These are phyloP conservation scores for Scedosporium minutisporum DNA, from an alignment of 2,329 filamentous ascomycete genomes.

Conservation along the genomic window DNA sequence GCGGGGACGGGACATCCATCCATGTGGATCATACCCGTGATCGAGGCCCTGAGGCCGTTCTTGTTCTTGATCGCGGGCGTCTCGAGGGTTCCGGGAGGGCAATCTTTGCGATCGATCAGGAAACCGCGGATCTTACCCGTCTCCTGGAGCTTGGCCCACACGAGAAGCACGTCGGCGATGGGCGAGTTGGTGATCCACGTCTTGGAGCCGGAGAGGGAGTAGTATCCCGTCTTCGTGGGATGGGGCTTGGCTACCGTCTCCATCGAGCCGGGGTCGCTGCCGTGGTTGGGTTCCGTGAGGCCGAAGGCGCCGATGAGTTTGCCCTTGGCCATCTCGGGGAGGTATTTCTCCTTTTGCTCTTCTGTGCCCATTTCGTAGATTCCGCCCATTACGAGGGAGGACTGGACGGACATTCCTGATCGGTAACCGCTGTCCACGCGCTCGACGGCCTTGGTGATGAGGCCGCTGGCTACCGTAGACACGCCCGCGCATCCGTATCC, in stretches of 20 bases:
- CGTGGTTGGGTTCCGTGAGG: slow-evolving; percentile 86
- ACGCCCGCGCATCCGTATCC: slow-evolving; percentile 85
- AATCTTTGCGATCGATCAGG: slow-evolving; percentile 74
- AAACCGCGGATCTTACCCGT: slow-evolving; percentile 94
- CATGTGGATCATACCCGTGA: slow-evolving; percentile 97
- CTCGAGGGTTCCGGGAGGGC: slow-evolving; percentile 79
- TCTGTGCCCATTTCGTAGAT: slow-evolving; percentile 81
- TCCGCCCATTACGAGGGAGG: slow-evolving; percentile 85
- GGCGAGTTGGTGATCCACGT: slow-evolving; percentile 96
- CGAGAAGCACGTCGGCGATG: slow-evolving; percentile 72
- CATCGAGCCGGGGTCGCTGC: slow-evolving; percentile 81
- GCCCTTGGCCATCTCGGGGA: slow-evolving; percentile 74
- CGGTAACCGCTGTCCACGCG: slow-evolving; percentile 86
- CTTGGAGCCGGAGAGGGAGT: slow-evolving; percentile 70
- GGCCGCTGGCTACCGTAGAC: slow-evolving; percentile 76
- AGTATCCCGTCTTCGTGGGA: slow-evolving; percentile 74
- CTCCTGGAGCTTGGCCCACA: slow-evolving; percentile 74
- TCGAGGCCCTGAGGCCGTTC: slow-evolving; percentile 82
- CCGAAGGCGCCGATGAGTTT: slow-evolving; percentile 80
- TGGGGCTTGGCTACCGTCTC: slow-evolving; percentile 79
- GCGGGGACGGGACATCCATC: slow-evolving; percentile 81
- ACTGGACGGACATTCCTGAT: slow-evolving; percentile 89
- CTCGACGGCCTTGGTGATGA: slow-evolving; percentile 86
- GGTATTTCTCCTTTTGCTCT: slow-evolving; percentile 77
- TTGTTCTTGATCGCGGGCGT: slow-evolving; percentile 93